Percentiles rank a stretch among this genome's conserved stretches.
These are phyloP conservation scores for Leavenworthia alabamica DNA, from an alignment of 345 rosid genomes.

Conservation along the genomic window DNA sequence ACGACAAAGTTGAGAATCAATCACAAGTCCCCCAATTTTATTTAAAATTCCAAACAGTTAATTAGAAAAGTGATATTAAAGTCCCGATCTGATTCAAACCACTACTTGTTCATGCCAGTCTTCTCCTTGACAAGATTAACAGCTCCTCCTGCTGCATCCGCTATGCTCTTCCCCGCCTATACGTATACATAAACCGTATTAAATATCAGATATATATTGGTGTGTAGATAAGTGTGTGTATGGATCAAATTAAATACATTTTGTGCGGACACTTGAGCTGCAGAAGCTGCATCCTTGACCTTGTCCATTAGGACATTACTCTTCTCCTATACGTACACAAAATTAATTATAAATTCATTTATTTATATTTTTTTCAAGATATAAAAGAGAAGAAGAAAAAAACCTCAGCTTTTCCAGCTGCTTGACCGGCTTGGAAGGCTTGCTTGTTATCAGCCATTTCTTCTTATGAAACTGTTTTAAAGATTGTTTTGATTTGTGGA, in stretches of 20 bases:
- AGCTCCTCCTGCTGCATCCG: constrained; percentile 49
- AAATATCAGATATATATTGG: neutral
- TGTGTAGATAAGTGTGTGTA: neutral
- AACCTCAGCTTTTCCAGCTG: constrained; percentile 52
- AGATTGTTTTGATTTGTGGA: neutral
- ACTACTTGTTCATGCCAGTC: constrained; percentile 43
- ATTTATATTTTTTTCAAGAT: too few relatives aligned
- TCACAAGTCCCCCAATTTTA: constrained; percentile 7
- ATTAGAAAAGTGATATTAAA: neutral
- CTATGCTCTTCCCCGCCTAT: constrained; percentile 52
- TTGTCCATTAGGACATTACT: constrained; percentile 41
- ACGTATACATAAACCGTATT: neutral
- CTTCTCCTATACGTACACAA: constrained; percentile 46
- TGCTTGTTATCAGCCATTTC: constrained; percentile 42
- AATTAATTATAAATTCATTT: neutral
- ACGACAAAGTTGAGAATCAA: constrained; percentile 12
- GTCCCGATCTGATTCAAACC: neutral
- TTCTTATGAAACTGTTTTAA: neutral
- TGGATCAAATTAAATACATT: constrained; percentile 29
- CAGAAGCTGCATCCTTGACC: constrained; percentile 42
- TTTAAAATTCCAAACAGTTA: constrained; percentile 10
- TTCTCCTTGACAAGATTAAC: constrained; percentile 56
- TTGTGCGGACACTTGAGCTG: constrained; percentile 41
- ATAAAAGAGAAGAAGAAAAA: constrained; percentile 4
- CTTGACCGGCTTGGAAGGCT: constrained; percentile 45